These are phyloP conservation scores for Macadamia integrifolia DNA, from an alignment of 164 flowering plant species.

Conservation along the genomic window DNA sequence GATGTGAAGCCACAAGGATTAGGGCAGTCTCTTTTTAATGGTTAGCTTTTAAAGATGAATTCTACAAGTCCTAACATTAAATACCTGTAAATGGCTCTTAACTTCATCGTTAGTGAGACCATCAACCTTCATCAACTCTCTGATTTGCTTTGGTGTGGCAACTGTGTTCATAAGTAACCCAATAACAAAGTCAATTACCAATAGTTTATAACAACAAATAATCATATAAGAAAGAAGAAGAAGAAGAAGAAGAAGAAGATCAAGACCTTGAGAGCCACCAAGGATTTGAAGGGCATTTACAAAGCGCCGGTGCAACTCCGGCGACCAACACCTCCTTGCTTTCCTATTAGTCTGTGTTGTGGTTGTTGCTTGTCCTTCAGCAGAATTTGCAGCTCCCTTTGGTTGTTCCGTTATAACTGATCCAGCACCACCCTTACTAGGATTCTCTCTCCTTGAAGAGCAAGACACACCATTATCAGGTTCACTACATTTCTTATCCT, in stretches of 20 bases:
- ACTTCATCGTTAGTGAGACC: conserved; percentile 99
- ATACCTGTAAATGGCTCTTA: conserved; percentile 97
- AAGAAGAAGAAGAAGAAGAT: background rate
- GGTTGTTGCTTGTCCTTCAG: conserved; percentile 32
- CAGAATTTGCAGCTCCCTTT: conserved; percentile 17
- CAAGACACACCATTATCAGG: conserved; percentile 26
- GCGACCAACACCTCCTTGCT: conserved; percentile 97
- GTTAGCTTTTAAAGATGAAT: no score
- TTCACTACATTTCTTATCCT: conserved; percentile 39
- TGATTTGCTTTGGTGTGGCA: conserved; percentile 97
- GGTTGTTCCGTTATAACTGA: conserved; percentile 27
- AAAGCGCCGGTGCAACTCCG: conserved; percentile 90
- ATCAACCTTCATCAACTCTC: conserved; percentile 98
- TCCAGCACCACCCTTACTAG: conserved; percentile 23
- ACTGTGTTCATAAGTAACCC: conserved; percentile 34
- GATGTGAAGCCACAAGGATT: no score
- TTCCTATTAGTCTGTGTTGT: conserved; percentile 64
- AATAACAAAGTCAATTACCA: background rate
- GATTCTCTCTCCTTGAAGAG: conserved; percentile 29
- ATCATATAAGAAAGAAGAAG: no score
- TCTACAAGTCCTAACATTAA: no score
- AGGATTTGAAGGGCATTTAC: conserved; percentile 95
- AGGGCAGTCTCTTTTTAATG: no score
- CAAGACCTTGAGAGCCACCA: conserved; percentile 92
- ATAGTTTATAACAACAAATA: background rate